Base-by-base conservation (phyloP, 176 grass and related monocot genomes). In the Lolium multiflorum region DNA sequence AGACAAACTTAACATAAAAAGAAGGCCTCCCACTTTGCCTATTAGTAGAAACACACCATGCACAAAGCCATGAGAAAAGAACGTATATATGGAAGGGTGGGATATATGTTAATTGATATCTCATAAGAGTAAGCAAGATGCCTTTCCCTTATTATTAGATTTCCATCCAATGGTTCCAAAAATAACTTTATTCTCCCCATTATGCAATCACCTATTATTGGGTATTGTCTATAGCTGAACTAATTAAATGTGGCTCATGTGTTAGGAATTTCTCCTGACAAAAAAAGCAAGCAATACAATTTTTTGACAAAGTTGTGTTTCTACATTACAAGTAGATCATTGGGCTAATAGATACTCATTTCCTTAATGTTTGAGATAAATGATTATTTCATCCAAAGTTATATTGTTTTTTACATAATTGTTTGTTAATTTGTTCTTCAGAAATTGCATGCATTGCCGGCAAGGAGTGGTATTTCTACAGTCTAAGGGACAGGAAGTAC, bases 401-500 rank as follows among this genome's bases (percentile, higher is more conserved):
- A 7, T 9, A 17, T 2, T 51, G 8, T 21, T 24, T 43, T 59
- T 60, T 43, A 50, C 41, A 51, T 26, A 26, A 11, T 28, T 69
- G 12, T 58, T 60, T 81, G 11, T 35, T 26, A 15, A 11, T 60
- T 13, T 75, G 58, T 24, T 54, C 4, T 54, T 31, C 88, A 98
- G 96, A 85, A 52, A 85, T 89, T 55, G 96, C 96, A 73, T 95
- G 93, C n/a, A 76, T 98, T 57, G 96, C 91, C 9, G 88, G 93
- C 3, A 98, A 94, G 66, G 96, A 98, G 74, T 98, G 96, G 96
- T 98, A 95, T 70, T 95, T 98, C 78, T 95, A 91, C 69, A 95
- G 86, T 71, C 88, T 94, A 15, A 90, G 83, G 26, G 96, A 98
- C 62, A 91, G 96, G 77, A 98, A 98, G 70, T 98, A 98, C 17